A percentile compares a stretch with the other conserved stretches of the same genome.
Evolutionary conservation across 805 yeast species (phyloP).

Genomic region (Ogataea pilisensis): DNA sequence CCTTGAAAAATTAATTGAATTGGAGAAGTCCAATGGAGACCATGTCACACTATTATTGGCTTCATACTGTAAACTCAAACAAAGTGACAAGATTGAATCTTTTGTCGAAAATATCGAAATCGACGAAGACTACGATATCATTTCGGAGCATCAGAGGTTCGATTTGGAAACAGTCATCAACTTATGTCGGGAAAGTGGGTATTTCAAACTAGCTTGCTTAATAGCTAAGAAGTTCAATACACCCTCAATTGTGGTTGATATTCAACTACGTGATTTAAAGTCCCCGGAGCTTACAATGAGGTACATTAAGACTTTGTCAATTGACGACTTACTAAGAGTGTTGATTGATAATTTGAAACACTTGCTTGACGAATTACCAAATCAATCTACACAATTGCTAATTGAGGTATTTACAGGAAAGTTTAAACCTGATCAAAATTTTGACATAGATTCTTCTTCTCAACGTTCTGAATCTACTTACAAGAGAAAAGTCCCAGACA

Average conservation of each 20-base stretch:
- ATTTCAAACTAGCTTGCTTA: constrained; percentile 59
- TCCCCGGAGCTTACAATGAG: constrained; percentile 57
- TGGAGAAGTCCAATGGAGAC: constrained; percentile 60
- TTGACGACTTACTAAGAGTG: constrained; percentile 74
- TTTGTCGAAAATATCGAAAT: constrained; percentile 46
- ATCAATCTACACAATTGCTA: constrained; percentile 75
- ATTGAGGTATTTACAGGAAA: constrained; percentile 88
- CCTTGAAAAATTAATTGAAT: constrained; percentile 54
- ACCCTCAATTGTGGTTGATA: constrained; percentile 70
- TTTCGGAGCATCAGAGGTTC: constrained; percentile 40
- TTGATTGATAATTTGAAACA: constrained; percentile 50
- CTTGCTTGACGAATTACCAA: constrained; percentile 64
- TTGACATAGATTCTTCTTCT: constrained; percentile 15
- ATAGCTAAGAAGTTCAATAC: constrained; percentile 70
- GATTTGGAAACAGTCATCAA: constrained; percentile 65
- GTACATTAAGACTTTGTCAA: constrained; percentile 62
- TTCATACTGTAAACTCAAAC: constrained; percentile 73
- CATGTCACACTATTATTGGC: constrained; percentile 79
- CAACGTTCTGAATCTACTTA: constrained; percentile 9
- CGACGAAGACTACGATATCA: constrained; percentile 33
- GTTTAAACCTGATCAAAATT: constrained; percentile 44
- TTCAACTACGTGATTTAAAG: constrained; percentile 61
- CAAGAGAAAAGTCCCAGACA: constrained; percentile 2
- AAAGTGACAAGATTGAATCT: constrained; percentile 48
- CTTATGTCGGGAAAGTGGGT: constrained; percentile 70